Conservation (phyloP, 768 basidiomycete species). For the Panus rudis region DNA sequence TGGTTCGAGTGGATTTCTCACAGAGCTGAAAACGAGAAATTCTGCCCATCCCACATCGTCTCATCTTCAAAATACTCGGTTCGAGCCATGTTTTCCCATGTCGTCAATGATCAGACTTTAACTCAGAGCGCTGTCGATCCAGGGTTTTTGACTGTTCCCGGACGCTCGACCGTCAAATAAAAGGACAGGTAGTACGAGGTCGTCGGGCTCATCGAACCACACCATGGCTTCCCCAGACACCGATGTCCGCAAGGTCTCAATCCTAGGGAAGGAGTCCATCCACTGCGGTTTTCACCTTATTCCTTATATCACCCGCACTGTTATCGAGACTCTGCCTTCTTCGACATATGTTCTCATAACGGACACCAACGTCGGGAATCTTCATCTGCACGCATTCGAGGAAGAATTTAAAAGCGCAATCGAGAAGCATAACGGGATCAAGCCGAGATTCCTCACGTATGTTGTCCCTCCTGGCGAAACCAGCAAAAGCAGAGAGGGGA, state of each 20-base stretch:
- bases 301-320: slow-evolving; percentile 74
- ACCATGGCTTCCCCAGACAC: slow-evolving; percentile 25
- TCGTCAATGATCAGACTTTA: no score
- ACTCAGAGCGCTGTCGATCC: no score
- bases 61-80: no score
- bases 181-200: no score
- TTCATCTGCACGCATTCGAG: slow-evolving; percentile 68
- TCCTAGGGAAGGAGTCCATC: slow-evolving; percentile 80
- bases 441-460: slow-evolving; percentile 67
- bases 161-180: no score
- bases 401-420: slow-evolving; percentile 52
- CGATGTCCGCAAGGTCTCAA: slow-evolving; percentile 73
- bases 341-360: slow-evolving; percentile 90
- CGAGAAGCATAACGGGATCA: slow-evolving; percentile 17
- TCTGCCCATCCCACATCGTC: no score
- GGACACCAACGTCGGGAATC: slow-evolving; percentile 80
- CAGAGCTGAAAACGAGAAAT: no score
- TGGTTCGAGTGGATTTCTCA: no score
- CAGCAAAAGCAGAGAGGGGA: slow-evolving; percentile 85
- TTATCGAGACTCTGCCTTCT: slow-evolving; percentile 62
- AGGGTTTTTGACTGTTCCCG: no score
- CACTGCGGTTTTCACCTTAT: slow-evolving; percentile 93
- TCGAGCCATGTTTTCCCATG: no score
- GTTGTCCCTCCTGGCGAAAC: slow-evolving; percentile 88
- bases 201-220: background rate